Percentiles rank a stretch among this genome's conserved stretches.
Evolutionary conservation across 2,329 filamentous ascomycete species (phyloP).

Genomic region (Coniella lustricola): DNA sequence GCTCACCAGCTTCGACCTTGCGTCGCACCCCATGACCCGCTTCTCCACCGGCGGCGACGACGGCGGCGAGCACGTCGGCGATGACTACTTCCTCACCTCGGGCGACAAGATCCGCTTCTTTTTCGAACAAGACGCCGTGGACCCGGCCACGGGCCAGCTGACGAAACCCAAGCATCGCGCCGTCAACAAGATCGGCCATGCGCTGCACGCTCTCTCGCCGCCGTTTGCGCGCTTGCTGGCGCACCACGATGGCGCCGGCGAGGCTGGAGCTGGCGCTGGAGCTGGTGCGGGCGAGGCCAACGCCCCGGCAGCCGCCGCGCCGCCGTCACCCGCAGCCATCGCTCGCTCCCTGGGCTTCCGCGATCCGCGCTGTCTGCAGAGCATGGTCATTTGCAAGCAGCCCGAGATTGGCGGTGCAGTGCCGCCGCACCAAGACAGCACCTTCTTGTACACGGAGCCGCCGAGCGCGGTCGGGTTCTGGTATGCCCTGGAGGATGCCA

Average conservation of each 20-base stretch:
- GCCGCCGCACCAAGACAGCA: conserved; percentile 84
- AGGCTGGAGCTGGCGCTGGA: conserved; percentile 20
- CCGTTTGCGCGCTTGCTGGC: conserved; percentile 55
- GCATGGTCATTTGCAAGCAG: conserved; percentile 98
- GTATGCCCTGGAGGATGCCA: conserved; percentile 94
- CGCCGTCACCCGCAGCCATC: conserved; percentile 47
- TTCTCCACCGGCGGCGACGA: conserved; percentile 78
- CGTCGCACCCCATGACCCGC: conserved; percentile 82
- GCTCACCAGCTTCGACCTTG: conserved; percentile 69
- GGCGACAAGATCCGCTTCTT: conserved; percentile 95
- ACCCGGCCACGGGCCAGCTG: conserved; percentile 50
- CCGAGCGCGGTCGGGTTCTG: conserved; percentile 91
- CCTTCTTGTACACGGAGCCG: conserved; percentile 84
- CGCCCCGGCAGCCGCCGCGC: too few relatives aligned
- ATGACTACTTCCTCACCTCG: conserved; percentile 86
- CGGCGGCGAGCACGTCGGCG: conserved; percentile 69
- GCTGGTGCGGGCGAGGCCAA: too few relatives aligned
- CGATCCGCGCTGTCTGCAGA: conserved; percentile 76
- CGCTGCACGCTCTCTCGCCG: conserved; percentile 61
- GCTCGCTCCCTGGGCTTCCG: conserved; percentile 65
- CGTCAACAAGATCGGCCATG: conserved; percentile 85
- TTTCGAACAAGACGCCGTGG: conserved; percentile 91
- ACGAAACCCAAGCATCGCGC: conserved; percentile 73
- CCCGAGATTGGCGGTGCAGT: conserved; percentile 91
- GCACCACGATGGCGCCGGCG: conserved; percentile 35